phyloP scores from a whole-genome alignment of 352 stramenopile genomes.

The Nothophytophthora sp. region DNA sequence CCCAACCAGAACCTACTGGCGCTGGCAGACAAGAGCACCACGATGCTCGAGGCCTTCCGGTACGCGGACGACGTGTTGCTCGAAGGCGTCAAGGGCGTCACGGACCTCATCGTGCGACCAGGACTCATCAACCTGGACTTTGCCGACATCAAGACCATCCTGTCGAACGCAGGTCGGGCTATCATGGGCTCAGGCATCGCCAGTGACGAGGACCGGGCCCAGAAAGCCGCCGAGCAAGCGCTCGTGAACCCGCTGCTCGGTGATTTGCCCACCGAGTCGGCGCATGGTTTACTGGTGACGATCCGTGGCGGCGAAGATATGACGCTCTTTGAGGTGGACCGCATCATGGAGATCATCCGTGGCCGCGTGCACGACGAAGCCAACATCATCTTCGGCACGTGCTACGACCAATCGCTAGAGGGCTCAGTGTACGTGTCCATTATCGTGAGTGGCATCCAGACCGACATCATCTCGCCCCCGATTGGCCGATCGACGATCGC shows the following conservation, averaged over 20 bases:
- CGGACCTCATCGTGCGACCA: slow-evolving; percentile 95
- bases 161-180: slow-evolving; percentile 93
- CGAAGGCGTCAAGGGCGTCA: slow-evolving; percentile 96
- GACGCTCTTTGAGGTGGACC: slow-evolving; percentile 92
- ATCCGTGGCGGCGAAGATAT: slow-evolving; percentile 94
- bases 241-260: slow-evolving; percentile 95
- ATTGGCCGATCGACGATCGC: slow-evolving; percentile 52
- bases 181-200: slow-evolving; percentile 95
- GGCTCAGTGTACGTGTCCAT: slow-evolving; percentile 87
- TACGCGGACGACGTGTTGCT: slow-evolving; percentile 96
- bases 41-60: slow-evolving; percentile 93
- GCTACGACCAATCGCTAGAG: slow-evolving; percentile 81
- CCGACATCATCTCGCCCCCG: slow-evolving; percentile 78
- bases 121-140: slow-evolving; percentile 98
- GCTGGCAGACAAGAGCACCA: slow-evolving; percentile 93
- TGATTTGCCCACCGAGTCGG: slow-evolving; percentile 92
- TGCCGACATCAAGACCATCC: slow-evolving; percentile 96
- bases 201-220: slow-evolving; percentile 74
- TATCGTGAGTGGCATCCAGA: slow-evolving; percentile 89
- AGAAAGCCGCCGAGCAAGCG: slow-evolving; percentile 92
- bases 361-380: slow-evolving; percentile 74
- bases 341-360: slow-evolving; percentile 89
- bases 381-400: slow-evolving; percentile 91
- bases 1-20: slow-evolving; percentile 96
- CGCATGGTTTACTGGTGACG: slow-evolving; percentile 95